Percentiles rank a stretch among this genome's conserved stretches.
Conservation (phyloP, 2,329 filamentous ascomycete species). For the Aspergillus fischeri region DNA sequence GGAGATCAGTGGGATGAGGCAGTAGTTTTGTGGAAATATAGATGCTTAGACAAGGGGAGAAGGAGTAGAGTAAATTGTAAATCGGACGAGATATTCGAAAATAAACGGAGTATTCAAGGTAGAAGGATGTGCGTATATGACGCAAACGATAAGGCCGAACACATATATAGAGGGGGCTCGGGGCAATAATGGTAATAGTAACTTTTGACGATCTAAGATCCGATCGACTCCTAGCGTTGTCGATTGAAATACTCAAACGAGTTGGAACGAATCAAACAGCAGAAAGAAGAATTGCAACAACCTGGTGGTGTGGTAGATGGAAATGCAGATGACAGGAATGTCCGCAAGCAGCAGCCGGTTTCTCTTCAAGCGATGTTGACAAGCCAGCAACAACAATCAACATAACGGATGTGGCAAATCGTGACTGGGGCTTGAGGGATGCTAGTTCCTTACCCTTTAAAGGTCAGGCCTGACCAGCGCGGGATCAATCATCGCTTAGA, state of each 20-base stretch:
- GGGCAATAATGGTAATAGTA: background rate
- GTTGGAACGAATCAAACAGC: background rate
- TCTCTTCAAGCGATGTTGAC: background rate
- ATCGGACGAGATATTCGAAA: background rate
- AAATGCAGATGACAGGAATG: background rate
- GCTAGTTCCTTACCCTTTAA: background rate
- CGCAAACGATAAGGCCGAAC: slow-evolving; percentile 1
- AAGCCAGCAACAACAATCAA: background rate
- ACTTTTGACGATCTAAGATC: background rate
- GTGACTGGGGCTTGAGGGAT: background rate
- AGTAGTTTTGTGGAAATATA: background rate
- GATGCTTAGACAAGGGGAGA: background rate
- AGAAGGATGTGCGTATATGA: background rate
- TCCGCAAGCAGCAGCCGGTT: background rate
- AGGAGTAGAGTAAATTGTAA: background rate
- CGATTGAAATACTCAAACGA: background rate
- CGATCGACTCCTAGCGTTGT: background rate
- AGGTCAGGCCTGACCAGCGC: background rate
- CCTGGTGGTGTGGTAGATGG: background rate
- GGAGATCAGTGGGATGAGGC: background rate
- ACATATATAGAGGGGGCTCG: background rate
- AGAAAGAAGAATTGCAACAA: background rate
- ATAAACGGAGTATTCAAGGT: background rate
- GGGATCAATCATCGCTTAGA: background rate
- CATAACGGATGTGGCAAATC: slow-evolving; percentile 9